A percentile compares a stretch with the other conserved stretches of the same genome.
Conservation (phyloP, 106 monocot species). For the Acanthochlamys bracteata region DNA sequence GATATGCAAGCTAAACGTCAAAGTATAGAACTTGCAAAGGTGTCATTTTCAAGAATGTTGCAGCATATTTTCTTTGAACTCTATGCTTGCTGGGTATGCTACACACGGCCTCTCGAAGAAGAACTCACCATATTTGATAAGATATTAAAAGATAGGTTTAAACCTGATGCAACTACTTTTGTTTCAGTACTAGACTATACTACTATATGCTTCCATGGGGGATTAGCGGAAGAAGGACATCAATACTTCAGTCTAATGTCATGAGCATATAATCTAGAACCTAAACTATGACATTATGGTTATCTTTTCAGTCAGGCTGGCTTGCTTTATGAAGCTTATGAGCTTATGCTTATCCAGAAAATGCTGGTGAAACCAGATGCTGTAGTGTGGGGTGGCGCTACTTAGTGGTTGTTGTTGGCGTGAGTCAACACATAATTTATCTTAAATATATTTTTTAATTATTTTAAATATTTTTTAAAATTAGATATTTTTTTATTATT, state of each 20-base stretch:
- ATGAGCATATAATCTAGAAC: constrained; percentile 13
- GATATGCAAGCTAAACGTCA: constrained; percentile 57
- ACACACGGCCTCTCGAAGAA: constrained; percentile 35
- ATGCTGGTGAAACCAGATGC: constrained; percentile 56
- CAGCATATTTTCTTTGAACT: constrained; percentile 36
- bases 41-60: constrained; percentile 27
- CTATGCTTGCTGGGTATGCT: constrained; percentile 48
- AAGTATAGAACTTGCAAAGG: constrained; percentile 19
- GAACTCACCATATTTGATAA: constrained; percentile 22
- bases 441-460: no score
- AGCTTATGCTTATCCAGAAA: constrained; percentile 24
- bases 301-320: constrained; percentile 53
- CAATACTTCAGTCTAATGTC: constrained; percentile 36
- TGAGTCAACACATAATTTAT: no score
- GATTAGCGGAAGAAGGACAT: constrained; percentile 26
- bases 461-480: no score
- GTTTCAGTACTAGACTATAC: constrained; percentile 35
- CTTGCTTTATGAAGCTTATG: constrained; percentile 27
- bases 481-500: no score
- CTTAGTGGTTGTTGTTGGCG: no score
- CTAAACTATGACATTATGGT: constrained; percentile 40
- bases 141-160: constrained; percentile 16
- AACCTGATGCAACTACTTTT: constrained; percentile 45
- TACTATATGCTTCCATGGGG: constrained; percentile 43
- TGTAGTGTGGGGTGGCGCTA: constrained; percentile 44